phyloP scores from a whole-genome alignment of 2,329 filamentous ascomycete genomes.

The Escovopsis weberi region DNA sequence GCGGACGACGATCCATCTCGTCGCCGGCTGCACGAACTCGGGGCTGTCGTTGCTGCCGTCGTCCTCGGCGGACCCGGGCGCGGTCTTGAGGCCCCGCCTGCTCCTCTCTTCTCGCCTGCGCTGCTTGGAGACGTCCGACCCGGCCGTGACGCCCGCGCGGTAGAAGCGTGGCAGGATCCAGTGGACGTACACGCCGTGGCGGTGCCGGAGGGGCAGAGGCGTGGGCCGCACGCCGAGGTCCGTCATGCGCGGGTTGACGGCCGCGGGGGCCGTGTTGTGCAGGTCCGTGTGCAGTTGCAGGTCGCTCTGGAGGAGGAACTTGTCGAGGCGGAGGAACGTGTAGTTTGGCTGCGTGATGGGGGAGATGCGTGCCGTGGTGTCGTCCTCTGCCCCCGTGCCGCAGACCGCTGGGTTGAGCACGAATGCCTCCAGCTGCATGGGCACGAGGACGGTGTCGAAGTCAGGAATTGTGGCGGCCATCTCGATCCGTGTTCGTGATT shows the following conservation, averaged over 20 bases:
- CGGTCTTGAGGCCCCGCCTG: slow-evolving; percentile 1
- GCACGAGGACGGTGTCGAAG: slow-evolving; percentile 10
- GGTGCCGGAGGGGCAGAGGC: slow-evolving; percentile 10
- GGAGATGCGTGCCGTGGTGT: slow-evolving; percentile 15
- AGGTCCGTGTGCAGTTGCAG: slow-evolving; percentile 22
- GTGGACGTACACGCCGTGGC: slow-evolving; percentile 26
- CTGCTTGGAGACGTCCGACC: slow-evolving; percentile 1
- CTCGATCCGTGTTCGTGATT: no score
- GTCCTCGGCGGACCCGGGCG: background rate
- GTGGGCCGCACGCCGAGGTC: slow-evolving; percentile 28
- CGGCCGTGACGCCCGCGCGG: slow-evolving; percentile 13
- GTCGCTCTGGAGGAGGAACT: slow-evolving; percentile 22
- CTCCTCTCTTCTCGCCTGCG: slow-evolving; percentile 1
- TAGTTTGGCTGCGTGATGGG: slow-evolving; percentile 33
- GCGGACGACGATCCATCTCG: slow-evolving; percentile 24
- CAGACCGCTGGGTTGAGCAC: slow-evolving; percentile 17
- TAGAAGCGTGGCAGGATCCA: slow-evolving; percentile 26
- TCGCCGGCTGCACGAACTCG: slow-evolving; percentile 13
- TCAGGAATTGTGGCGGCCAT: background rate
- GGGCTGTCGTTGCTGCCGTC: slow-evolving; percentile 2
- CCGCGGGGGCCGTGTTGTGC: slow-evolving; percentile 18
- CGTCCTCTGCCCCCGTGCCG: slow-evolving; percentile 8
- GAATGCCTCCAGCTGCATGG: slow-evolving; percentile 20
- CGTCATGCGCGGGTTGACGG: slow-evolving; percentile 19
- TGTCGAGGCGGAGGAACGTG: slow-evolving; percentile 24